phyloP scores from a whole-genome alignment of 2,329 filamentous ascomycete species.

The Aotearoamyces nothofagi region DNA sequence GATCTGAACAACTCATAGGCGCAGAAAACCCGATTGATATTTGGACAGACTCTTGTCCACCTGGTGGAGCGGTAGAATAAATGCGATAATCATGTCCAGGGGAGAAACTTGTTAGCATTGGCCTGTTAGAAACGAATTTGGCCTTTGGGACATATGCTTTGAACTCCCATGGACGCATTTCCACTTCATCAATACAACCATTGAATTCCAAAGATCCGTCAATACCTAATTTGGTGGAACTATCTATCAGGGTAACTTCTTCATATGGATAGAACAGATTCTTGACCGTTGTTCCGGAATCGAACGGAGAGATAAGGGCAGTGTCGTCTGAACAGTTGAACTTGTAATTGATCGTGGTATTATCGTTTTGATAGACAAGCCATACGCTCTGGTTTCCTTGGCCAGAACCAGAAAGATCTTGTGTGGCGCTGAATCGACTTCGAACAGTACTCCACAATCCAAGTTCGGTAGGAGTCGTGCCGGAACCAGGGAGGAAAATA shows the following conservation, averaged over 20 bases:
- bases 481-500: slow-evolving; percentile 33
- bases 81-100: slow-evolving; percentile 41
- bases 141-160: slow-evolving; percentile 37
- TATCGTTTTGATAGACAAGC: slow-evolving; percentile 29
- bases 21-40: slow-evolving; percentile 42
- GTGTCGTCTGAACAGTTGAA: slow-evolving; percentile 34
- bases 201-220: slow-evolving; percentile 28
- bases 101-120: slow-evolving; percentile 37
- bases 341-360: slow-evolving; percentile 30
- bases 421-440: slow-evolving; percentile 24
- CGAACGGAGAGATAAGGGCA: slow-evolving; percentile 37
- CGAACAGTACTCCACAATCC: slow-evolving; percentile 45
- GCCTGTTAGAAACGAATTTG: slow-evolving; percentile 31
- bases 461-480: slow-evolving; percentile 34
- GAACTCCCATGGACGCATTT: slow-evolving; percentile 35
- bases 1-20: slow-evolving; percentile 40
- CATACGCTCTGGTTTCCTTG: slow-evolving; percentile 26
- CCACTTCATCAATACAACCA: slow-evolving; percentile 34
- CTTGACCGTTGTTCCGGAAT: slow-evolving; percentile 35
- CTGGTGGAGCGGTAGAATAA: slow-evolving; percentile 23
- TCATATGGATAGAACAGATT: slow-evolving; percentile 47
- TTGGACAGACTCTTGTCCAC: slow-evolving; percentile 9
- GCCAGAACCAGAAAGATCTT: slow-evolving; percentile 34
- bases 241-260: slow-evolving; percentile 30
- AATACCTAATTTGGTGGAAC: slow-evolving; percentile 29